Conservation (phyloP, 148 eudicot genomes). For the Diospyros kaki region DNA sequence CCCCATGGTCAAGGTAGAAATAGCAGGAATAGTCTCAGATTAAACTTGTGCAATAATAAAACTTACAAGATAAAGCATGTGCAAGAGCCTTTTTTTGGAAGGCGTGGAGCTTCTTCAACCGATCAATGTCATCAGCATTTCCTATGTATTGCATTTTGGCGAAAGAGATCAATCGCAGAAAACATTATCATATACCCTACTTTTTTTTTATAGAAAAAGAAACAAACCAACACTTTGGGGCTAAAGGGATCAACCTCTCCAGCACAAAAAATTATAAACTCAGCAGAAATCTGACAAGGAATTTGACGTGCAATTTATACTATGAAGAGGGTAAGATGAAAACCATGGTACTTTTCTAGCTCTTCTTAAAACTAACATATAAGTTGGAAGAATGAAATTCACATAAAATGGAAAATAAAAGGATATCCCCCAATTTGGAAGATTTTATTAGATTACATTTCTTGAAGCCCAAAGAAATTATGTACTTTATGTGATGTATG, state of each 20-base stretch:
- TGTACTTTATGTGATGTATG: neutral
- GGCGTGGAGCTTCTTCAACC: slow-evolving; percentile 70
- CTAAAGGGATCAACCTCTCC: neutral
- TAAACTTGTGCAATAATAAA: neutral
- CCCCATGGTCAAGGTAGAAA: neutral
- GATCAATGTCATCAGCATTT: slow-evolving; percentile 26
- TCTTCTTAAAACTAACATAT: neutral
- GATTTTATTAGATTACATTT: neutral
- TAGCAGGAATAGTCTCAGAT: neutral
- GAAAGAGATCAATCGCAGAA: slow-evolving; percentile 9
- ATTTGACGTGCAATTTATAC: neutral
- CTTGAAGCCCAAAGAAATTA: neutral
- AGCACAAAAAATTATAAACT: neutral
- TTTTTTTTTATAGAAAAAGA: neutral
- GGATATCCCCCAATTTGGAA: neutral
- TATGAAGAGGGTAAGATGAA: neutral
- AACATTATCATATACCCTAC: neutral
- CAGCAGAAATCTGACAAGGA: neutral
- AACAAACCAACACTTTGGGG: neutral
- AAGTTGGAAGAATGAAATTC: neutral
- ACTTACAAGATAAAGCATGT: slow-evolving; percentile 96
- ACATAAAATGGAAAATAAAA: neutral
- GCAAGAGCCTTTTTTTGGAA: slow-evolving; percentile 85
- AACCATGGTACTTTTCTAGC: neutral
- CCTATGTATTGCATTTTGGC: slow-evolving; percentile 19